Conservation (phyloP, 768 basidiomycete genomes). For the Dictyophora rubrovolvata region DNA sequence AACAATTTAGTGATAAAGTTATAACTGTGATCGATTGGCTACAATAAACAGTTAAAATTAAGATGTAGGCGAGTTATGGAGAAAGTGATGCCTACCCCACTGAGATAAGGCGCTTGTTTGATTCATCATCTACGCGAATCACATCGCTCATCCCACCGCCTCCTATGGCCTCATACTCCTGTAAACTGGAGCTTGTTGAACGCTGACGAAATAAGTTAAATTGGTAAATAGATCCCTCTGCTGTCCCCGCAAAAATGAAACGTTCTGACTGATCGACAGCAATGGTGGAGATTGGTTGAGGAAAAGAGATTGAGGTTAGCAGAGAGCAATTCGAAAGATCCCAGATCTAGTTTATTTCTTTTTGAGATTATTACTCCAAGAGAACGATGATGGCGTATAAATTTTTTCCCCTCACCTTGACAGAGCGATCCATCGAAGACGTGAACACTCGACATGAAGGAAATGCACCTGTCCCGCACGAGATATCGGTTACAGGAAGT, state of each 20-base stretch:
- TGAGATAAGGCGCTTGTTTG: constrained; percentile 52
- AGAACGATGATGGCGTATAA: not conserved
- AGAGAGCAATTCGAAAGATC: constrained; percentile 65
- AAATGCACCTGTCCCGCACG: constrained; percentile 70
- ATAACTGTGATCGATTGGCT: constrained; percentile 70
- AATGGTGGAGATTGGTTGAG: constrained; percentile 57
- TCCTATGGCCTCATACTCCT: constrained; percentile 58
- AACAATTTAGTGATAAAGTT: constrained; percentile 65
- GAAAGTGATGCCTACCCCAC: constrained; percentile 41
- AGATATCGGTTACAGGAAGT: constrained; percentile 73
- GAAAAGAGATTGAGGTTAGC: constrained; percentile 82
- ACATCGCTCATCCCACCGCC: constrained; percentile 62
- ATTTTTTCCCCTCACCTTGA: constrained; percentile 50
- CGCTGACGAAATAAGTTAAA: constrained; percentile 66
- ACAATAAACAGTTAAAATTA: not conserved
- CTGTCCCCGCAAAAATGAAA: constrained; percentile 77
- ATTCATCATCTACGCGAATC: constrained; percentile 47
- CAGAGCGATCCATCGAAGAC: constrained; percentile 78
- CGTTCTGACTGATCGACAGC: constrained; percentile 82
- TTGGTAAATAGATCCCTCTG: constrained; percentile 66
- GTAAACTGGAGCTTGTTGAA: constrained; percentile 41
- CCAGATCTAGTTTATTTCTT: constrained; percentile 52
- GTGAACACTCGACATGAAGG: constrained; percentile 71
- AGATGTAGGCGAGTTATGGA: not conserved
- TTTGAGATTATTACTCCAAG: constrained; percentile 8